These are phyloP conservation scores for Botryococcus braunii DNA, from an alignment of 163 green algal species.

Conservation along the genomic window DNA sequence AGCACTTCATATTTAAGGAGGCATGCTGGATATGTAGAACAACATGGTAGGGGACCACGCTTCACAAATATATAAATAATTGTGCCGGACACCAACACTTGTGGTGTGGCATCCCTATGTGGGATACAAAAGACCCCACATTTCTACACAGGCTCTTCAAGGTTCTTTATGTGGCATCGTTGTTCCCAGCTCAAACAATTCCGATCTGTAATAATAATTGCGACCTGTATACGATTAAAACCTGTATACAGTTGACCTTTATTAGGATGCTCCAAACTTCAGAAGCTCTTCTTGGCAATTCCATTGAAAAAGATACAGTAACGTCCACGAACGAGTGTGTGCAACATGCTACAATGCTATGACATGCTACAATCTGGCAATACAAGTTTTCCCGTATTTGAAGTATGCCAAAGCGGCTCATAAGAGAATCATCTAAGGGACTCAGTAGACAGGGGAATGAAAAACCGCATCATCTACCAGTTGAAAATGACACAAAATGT, in stretches of 20 bases:
- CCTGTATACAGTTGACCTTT: no score
- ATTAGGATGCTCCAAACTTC: no score
- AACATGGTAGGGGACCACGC: constrained; percentile 20
- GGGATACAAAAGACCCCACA: background rate
- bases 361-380: no score
- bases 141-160: background rate
- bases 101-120: background rate
- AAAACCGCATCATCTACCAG: background rate
- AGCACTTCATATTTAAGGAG: constrained; percentile 46
- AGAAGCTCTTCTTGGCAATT: no score
- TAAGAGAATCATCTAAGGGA: no score
- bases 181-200: background rate
- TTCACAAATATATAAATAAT: background rate
- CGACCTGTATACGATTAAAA: no score
- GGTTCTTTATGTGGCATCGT: background rate
- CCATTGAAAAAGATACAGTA: no score
- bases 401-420: no score
- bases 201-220: no score
- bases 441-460: background rate
- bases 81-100: background rate
- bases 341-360: no score
- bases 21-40: constrained; percentile 57
- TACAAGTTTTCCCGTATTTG: no score
- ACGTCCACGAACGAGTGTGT: no score
- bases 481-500: background rate